Evolutionary conservation across 495 filamentous ascomycete genomes (phyloP), one percentile per base, ranked within the genome.

Genomic region (Podospora pseudocomata): DNA sequence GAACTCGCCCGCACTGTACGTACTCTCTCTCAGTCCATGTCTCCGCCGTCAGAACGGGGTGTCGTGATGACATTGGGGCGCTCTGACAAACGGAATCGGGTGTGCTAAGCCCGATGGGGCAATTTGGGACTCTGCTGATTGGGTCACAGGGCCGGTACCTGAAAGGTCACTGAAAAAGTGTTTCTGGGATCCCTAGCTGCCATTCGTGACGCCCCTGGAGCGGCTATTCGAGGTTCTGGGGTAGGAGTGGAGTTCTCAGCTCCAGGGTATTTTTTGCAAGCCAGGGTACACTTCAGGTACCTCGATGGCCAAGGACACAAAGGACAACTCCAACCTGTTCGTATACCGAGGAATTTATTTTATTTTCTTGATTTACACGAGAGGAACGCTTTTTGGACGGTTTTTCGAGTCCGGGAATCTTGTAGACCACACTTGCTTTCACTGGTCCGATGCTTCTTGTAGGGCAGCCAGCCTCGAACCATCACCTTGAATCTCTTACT

Each of bases 181-280:
- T 70, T 65, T 68, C 70, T 55, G 53, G 57, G 60, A 34, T 61
- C 54, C 62, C 65, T 54, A 54, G 26, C 64, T 62, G 56, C 66
- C 53, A 69, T 65, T 71, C 63, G 67, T 56, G 61, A 44, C 49
- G 57, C 63, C 71, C 72, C 70, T 70, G 70, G 23, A 67, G 69
- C 75, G 75, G 75, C 66, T 77, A 77, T 77, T 77, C 67, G 65
- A 77, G 75, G 75, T 72, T 74, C 68, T 75, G 70, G 65, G 66
- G 59, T 27, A 61, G 13, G 59, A 30, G 59, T 63, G 32, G 61
- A 49, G 7, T 20, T 26, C 6, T 58, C 55, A 58, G 54, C 54
- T 56, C 23, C 23, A 23, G 23, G 23, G 23, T 23, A 23, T 1
- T 23, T 23, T 23, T 23, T 23, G 23, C 23, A 23, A 23, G 23